Evolutionary conservation across 163 green algal genomes (phyloP).

Genomic region (Chlamydomonas reinhardtii): DNA sequence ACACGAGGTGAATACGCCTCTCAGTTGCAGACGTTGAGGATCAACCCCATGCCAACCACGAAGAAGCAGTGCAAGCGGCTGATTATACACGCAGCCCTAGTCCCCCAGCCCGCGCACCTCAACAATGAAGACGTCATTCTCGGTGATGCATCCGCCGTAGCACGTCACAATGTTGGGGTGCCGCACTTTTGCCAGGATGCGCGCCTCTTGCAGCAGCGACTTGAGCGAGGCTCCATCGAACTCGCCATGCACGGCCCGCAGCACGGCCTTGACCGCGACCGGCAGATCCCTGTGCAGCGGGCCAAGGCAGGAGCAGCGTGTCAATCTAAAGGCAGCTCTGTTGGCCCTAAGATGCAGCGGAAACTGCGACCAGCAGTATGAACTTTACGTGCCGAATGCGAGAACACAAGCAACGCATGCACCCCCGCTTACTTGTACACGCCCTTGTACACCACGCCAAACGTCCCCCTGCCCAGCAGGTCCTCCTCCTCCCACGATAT

Average conservation of each 20-base stretch:
- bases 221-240: not conserved
- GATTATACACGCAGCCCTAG: too few species aligned
- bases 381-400: too few species aligned
- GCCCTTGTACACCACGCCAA: constrained; percentile 5
- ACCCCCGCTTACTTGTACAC: not conserved
- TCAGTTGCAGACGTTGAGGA: too few species aligned
- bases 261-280: not conserved
- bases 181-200: not conserved
- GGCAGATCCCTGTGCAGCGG: not conserved
- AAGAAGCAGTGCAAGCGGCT: too few species aligned
- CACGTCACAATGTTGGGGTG: not conserved
- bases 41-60: too few species aligned
- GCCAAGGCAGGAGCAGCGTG: too few species aligned
- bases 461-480: not conserved
- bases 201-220: not conserved
- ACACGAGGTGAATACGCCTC: too few species aligned
- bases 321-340: too few species aligned
- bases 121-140: not conserved
- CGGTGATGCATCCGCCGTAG: constrained; percentile 4
- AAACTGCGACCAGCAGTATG: too few species aligned
- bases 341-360: too few species aligned
- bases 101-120: not conserved
- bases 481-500: not conserved
- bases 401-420: too few species aligned
- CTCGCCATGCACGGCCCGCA: not conserved